These are phyloP conservation scores for Astrothelium macrocarpum DNA, from an alignment of 495 filamentous ascomycete species.

Conservation along the genomic window DNA sequence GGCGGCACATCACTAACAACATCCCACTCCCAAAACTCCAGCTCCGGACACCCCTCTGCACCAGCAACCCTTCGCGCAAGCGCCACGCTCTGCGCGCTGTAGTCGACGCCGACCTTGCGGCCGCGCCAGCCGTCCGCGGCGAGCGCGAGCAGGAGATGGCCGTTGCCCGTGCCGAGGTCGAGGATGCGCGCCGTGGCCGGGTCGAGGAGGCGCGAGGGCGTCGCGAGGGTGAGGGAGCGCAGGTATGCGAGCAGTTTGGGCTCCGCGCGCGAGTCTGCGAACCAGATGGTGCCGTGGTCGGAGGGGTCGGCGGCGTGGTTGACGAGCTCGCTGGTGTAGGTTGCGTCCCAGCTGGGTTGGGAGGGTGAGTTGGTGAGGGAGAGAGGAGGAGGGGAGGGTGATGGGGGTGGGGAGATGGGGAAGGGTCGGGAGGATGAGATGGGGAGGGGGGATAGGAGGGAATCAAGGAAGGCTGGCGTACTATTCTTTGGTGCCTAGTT, in stretches of 20 bases:
- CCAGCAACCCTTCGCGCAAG: slow-evolving; percentile 44
- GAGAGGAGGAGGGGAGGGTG: neutral
- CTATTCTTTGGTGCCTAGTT: slow-evolving; percentile 64
- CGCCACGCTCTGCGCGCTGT: slow-evolving; percentile 60
- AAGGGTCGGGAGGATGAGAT: neutral
- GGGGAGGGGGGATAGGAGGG: no score
- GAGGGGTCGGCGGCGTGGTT: slow-evolving; percentile 52
- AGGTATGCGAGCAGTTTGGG: slow-evolving; percentile 51
- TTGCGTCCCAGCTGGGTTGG: slow-evolving; percentile 52
- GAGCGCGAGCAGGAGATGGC: slow-evolving; percentile 71
- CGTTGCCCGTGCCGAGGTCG: slow-evolving; percentile 84
- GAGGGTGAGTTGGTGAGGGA: neutral
- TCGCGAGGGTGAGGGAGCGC: slow-evolving; percentile 21
- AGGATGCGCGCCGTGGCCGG: slow-evolving; percentile 43
- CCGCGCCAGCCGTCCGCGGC: slow-evolving; percentile 50
- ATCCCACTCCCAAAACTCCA: neutral
- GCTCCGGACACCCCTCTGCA: slow-evolving; percentile 7
- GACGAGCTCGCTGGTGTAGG: slow-evolving; percentile 51
- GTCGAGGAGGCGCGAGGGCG: slow-evolving; percentile 23
- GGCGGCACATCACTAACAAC: slow-evolving; percentile 7
- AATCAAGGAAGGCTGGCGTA: no score
- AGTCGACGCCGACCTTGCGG: slow-evolving; percentile 76
- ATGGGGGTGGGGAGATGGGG: neutral
- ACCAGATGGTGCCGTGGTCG: slow-evolving; percentile 67
- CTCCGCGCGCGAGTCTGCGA: slow-evolving; percentile 62